phyloP scores from a whole-genome alignment of 1,139 yeast genomes.

The Pichia sp. region DNA sequence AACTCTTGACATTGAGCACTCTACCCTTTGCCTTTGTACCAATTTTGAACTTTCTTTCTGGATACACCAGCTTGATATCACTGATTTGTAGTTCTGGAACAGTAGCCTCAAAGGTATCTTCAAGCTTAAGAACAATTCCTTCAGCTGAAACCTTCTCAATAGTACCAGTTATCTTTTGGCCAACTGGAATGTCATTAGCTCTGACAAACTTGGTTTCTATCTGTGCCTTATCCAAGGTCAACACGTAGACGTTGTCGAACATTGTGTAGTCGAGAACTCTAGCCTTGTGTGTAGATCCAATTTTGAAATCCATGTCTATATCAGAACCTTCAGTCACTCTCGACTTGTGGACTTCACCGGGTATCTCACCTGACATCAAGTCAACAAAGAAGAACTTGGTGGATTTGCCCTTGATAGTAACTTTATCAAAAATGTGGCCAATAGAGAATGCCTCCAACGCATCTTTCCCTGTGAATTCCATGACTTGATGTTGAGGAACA shows the following conservation, averaged over 20 bases:
- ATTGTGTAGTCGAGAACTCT: conserved; percentile 66
- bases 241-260: conserved; percentile 57
- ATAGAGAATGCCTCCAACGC: conserved; percentile 67
- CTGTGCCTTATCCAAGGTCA: conserved; percentile 62
- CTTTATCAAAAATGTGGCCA: conserved; percentile 62
- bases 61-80: conserved; percentile 77
- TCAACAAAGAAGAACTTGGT: conserved; percentile 48
- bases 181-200: conserved; percentile 66
- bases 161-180: conserved; percentile 56
- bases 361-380: conserved; percentile 46
- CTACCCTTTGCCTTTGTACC: conserved; percentile 79
- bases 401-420: conserved; percentile 53
- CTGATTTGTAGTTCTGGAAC: conserved; percentile 76
- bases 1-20: conserved; percentile 36
- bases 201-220: conserved; percentile 60
- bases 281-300: conserved; percentile 66
- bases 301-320: conserved; percentile 44
- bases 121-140: conserved; percentile 63
- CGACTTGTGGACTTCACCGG: conserved; percentile 70
- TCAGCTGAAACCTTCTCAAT: conserved; percentile 56
- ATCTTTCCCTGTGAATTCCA: conserved; percentile 22
- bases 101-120: conserved; percentile 62
- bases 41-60: conserved; percentile 84
- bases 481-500: conserved; percentile 45
- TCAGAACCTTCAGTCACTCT: conserved; percentile 51